Base-by-base conservation (phyloP, 495 filamentous ascomycete genomes). In the Penicillium ochrochloron region DNA sequence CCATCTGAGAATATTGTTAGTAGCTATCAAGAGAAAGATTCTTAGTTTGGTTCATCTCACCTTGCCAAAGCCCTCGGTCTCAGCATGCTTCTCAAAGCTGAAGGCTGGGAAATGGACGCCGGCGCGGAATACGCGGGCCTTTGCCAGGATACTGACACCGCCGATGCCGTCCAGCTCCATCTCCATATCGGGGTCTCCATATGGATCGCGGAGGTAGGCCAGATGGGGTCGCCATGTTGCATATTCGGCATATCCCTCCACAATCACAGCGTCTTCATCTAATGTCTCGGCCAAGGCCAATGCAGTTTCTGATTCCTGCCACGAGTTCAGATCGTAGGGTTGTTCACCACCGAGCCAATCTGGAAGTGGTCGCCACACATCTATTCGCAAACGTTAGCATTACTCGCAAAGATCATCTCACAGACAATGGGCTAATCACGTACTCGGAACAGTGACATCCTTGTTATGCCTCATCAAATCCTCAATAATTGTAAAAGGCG, bases 271-370 rank as follows among this genome's bases (percentile, higher is more conserved):
- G 76, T 99, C 96, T 75, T 99, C 96, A 62, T 99, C 96, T 21
- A 99, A 83, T 1, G 92, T 96, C 61, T 98, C 94, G 15, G 96
- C 96, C 27, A 99, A 85, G 5, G 92, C 91, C 51, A 99, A 81
- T 0, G 96, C 96, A 0, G 96, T 98, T 66, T 99, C 96, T 0
- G 96, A 98, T 76, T 99, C 96, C 76, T 98, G 96, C 96, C 96
- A 99, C 1, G 94, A 97, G 70, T 99, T 99, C 73, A 99, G 79
- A 80, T 99, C 96, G 71, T 99, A 99, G 0, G 96, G 96, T 73
- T 99, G 96, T 73, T 99, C 96, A 71, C 96, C 96, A 33, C 96
- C 96, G 41, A 99, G 91, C 96, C 96, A 99, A 76, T 99, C 96
- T 11, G 96, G 96, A 60, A 99, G 85, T 11, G 96, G 96, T 60